Base-by-base conservation (phyloP, 306 rosid genomes). In the Fagus sylvatica region DNA sequence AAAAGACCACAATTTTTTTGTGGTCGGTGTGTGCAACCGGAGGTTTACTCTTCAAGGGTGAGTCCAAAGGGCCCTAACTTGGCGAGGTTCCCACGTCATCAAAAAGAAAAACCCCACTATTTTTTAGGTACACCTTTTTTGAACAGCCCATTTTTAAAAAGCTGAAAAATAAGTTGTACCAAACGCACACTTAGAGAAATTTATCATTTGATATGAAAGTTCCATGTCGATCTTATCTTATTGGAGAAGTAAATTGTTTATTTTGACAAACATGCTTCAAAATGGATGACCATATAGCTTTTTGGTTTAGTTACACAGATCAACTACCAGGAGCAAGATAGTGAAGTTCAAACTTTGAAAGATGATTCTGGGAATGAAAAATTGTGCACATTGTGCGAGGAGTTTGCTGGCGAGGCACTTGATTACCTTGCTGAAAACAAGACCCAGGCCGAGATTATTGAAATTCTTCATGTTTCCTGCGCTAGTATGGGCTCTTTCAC, bases 331-430 rank as follows among this genome's bases (percentile, higher is more conserved):
- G 77, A 46, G 60, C 89, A 74, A 67, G 92, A 72, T 77, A 36
- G 16, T 11, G 67, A 80, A 76, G 61, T 39, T 75, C 80, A 70
- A 67, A 73, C 60, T 41, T 64, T 56, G 17, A 46, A 74, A 54
- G 78, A 70, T 53, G 73, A 79, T 78, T 28, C 76, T 5, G 56
- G 69, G 77, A 75, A 85, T 54, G 69, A 82, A 1, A 77, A 87
- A 2, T 74, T 89, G 57, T 94, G 98, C 81, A 75, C 83, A 78
- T 90, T 92, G 84, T 94, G 98, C 53, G 86, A 88, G 88, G 88
- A 90, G 82, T 94, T 88, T 80, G 77, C 89, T 72, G 30, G 81
- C 66, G 85, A 85, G 87, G 95, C 97, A 64, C 76, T 92, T 66
- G 87, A 88, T 28, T 92, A 90, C 87, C 65, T 94, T 61, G 73